Evolutionary conservation across 23 red algal genomes (phyloP).

Genomic region (Gracilaria vermiculophylla): DNA sequence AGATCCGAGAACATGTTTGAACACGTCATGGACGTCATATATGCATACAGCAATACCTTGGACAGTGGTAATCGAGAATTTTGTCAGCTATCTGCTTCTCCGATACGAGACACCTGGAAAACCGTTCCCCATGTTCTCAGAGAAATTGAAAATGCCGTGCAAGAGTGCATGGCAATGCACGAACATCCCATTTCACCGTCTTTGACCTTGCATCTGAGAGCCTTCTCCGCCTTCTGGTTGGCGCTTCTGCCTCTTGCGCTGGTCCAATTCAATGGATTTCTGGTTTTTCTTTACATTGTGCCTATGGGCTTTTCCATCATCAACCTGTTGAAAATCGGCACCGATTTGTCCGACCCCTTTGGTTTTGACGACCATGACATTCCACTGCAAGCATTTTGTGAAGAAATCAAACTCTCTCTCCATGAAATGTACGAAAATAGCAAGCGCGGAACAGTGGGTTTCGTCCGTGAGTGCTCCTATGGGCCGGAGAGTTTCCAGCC

Average conservation of each 20-base stretch:
- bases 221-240: slow-evolving; percentile 25
- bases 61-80: background rate
- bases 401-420: slow-evolving; percentile 33
- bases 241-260: slow-evolving; percentile 20
- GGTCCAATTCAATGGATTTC: slow-evolving; percentile 36
- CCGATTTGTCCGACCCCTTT: slow-evolving; percentile 33
- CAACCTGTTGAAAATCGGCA: slow-evolving; percentile 37
- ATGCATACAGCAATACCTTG: background rate
- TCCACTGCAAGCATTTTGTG: slow-evolving; percentile 28
- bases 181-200: slow-evolving; percentile 29
- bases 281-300: slow-evolving; percentile 30
- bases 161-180: slow-evolving; percentile 41
- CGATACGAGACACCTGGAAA: background rate
- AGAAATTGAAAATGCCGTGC: slow-evolving; percentile 14
- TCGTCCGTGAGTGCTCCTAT: slow-evolving; percentile 4
- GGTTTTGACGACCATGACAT: slow-evolving; percentile 39
- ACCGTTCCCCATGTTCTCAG: background rate
- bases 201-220: slow-evolving; percentile 34
- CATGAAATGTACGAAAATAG: slow-evolving; percentile 7
- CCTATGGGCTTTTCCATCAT: slow-evolving; percentile 37
- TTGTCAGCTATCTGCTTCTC: background rate
- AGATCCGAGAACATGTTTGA: background rate
- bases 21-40: slow-evolving; percentile 33
- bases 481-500: background rate
- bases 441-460: background rate